A percentile compares a stretch with the other conserved stretches of the same genome.
These are phyloP conservation scores for Yarrowia osloensis DNA, from an alignment of 805 yeast species.

Conservation along the genomic window DNA sequence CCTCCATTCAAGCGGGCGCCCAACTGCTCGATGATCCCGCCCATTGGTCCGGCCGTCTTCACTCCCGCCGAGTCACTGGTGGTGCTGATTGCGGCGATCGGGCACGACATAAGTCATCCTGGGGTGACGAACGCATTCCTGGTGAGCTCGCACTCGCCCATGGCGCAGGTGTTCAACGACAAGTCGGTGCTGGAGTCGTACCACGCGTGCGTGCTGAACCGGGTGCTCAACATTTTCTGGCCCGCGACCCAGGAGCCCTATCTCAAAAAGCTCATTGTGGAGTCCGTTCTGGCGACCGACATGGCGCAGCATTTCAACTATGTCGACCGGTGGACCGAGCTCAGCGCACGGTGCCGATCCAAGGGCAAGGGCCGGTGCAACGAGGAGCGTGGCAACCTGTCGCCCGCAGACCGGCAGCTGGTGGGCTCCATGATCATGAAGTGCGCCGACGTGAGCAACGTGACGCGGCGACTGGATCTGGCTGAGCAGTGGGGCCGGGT, in stretches of 20 bases:
- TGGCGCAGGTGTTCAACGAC: conserved; percentile 62
- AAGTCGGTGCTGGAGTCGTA: conserved; percentile 78
- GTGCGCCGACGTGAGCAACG: conserved; percentile 95
- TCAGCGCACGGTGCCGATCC: neutral
- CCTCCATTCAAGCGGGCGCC: conserved; percentile 22
- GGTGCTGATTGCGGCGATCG: conserved; percentile 77
- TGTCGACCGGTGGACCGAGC: conserved; percentile 32
- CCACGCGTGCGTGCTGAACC: conserved; percentile 67
- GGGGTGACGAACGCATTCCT: conserved; percentile 86
- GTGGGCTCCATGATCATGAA: conserved; percentile 74
- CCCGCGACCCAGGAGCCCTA: conserved; percentile 41
- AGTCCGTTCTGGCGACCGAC: conserved; percentile 76
- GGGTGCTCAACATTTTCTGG: conserved; percentile 56
- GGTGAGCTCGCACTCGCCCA: conserved; percentile 58
- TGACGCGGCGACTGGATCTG: conserved; percentile 72
- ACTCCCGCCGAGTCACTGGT: conserved; percentile 55
- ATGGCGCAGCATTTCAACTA: conserved; percentile 86
- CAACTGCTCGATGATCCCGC: conserved; percentile 5
- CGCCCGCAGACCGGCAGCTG: conserved; percentile 40
- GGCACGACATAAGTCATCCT: conserved; percentile 97
- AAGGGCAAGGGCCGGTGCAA: conserved; percentile 17
- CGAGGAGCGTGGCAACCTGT: conserved; percentile 20
- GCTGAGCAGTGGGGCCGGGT: conserved; percentile 85
- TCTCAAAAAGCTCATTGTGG: conserved; percentile 39
- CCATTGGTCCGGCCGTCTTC: conserved; percentile 30